phyloP scores from a whole-genome alignment of 176 grass and related monocot species.

The Zoysia pacifica region DNA sequence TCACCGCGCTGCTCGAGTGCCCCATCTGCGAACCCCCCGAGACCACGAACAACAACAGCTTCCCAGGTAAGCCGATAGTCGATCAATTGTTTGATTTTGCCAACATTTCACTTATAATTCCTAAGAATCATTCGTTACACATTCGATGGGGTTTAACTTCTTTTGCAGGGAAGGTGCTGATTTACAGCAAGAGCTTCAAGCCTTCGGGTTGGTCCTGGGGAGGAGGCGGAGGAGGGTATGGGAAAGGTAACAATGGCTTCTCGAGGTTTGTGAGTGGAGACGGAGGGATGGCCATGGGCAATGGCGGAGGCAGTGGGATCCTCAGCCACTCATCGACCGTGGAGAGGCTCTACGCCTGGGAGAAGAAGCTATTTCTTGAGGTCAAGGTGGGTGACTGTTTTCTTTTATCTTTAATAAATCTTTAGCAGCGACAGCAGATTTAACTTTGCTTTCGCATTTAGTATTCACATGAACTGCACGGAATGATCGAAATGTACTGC shows the following conservation, averaged over 20 bases:
- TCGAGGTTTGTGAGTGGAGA: conserved; percentile 48
- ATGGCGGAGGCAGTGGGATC: conserved; percentile 46
- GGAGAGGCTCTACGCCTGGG: conserved; percentile 96
- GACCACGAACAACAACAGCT: conserved; percentile 26
- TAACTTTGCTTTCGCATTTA: conserved; percentile 29
- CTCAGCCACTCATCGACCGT: conserved; percentile 87
- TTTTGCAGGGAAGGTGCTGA: conserved; percentile 68
- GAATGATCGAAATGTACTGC: conserved; percentile 36
- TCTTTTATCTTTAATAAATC: not conserved
- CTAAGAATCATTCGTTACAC: not conserved
- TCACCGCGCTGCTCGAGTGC: conserved; percentile 76
- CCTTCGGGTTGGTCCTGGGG: conserved; percentile 62
- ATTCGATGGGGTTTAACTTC: not conserved
- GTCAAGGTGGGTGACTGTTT: conserved; percentile 66
- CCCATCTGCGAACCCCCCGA: conserved; percentile 66
- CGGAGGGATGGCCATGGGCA: conserved; percentile 35
- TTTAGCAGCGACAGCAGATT: conserved; percentile 8
- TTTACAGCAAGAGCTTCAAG: conserved; percentile 83
- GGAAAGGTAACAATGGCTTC: conserved; percentile 49
- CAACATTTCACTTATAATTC: conserved; percentile 25
- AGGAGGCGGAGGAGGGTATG: conserved; percentile 29
- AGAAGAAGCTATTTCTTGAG: conserved; percentile 96
- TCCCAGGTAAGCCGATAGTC: conserved; percentile 45
- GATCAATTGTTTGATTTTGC: not conserved
- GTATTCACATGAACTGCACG: not conserved